Evolutionary conservation across 2,329 filamentous ascomycete species (phyloP), one percentile per base, ranked within the genome.

Genomic region (Tolypocladium capitatum): DNA sequence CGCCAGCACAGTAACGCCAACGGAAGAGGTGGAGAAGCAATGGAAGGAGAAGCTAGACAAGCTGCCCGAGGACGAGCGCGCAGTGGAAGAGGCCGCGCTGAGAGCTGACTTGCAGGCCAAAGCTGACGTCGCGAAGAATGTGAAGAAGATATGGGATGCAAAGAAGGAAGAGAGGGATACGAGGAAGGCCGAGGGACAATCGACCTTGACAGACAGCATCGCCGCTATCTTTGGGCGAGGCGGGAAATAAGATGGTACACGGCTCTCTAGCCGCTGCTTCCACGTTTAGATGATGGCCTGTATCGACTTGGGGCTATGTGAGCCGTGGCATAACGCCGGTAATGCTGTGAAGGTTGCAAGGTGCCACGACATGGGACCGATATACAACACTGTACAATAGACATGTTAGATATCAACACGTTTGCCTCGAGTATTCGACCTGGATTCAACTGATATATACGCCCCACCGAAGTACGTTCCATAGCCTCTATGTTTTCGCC

Each of bases 31-130:
- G 27, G 72, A 74, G 55, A 68, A 71, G 50, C 62, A 63, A 43
- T 73, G 78, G 60, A 72, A 73, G 58, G 70, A 77, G 53, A 68
- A 72, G 55, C 63, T 84, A 42, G 72, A 79, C 45, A 74, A 79
- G 55, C 64, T 83, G 45, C 71, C 72, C 5, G 74, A 74, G 45
- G 68, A 70, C 48, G 80, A 85, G 62, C 70, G 78, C 28, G 69
- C 71, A 40, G 63, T 81, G 18, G 83, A 87, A 61, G 75, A 83
- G 61, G 74, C 75, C 50, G 78, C 83, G 20, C 68, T 84, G 51
- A 70, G 73, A 49, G 80, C 78, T 7, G 81, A 87, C 66, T 65
- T 76, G 48, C 68, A 76, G 58, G 74, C 76, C 53, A 79, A 80
- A 60, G 64, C 73, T 43, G 74, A 83, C 55, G 71, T 86, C 57